Evolutionary conservation across 257 asterid species (phyloP), one percentile per base, ranked within the genome.

Genomic region (Catharanthus roseus): DNA sequence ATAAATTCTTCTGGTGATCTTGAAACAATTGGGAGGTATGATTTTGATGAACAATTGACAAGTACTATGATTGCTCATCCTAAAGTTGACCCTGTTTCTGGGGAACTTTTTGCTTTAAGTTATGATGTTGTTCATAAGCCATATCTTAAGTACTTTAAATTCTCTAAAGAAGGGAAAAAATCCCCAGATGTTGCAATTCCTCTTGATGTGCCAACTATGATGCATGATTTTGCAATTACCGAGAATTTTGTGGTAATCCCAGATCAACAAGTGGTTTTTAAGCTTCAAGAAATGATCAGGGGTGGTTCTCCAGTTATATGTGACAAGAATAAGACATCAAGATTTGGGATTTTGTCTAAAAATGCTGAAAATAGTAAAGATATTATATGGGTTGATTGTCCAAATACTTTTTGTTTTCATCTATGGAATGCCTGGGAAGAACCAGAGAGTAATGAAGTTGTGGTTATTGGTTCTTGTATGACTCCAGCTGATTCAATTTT

Each of bases 381-480:
- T 0, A 84, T 89, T 4, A 60, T 2, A 1, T 89, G 96, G 96
- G 64, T 87, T 2, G 87, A 89, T 0, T 87, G 88, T 58, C 78
- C 69, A 11, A 86, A 85, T 26, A 82, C 89, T 0, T 89, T 89
- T 28, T 89, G 96, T 73, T 89, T 89, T 45, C 96, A 89, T 29
- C 42, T 89, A 0, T 88, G 91, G 95, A 88, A 88, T 75, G 89
- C 90, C 0, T 86, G 91, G 95, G 95, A 88, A 65, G 95, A 89
- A 76, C 80, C 88, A 29, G 96, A 83, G 58, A 82, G 67, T 6
- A 81, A 83, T 71, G 93, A 89, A 15, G 75, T 87, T 7, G 89
- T 89, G 11, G 93, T 89, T 6, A 84, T 89, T 68, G 96, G 96
- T 1, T 89, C 96, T 53, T 89, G 96, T 85, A 89, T 89, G 96